A percentile compares a stretch with the other conserved stretches of the same genome.
Conservation (phyloP, 2,329 filamentous ascomycete species). For the Colletotrichum navitas region DNA sequence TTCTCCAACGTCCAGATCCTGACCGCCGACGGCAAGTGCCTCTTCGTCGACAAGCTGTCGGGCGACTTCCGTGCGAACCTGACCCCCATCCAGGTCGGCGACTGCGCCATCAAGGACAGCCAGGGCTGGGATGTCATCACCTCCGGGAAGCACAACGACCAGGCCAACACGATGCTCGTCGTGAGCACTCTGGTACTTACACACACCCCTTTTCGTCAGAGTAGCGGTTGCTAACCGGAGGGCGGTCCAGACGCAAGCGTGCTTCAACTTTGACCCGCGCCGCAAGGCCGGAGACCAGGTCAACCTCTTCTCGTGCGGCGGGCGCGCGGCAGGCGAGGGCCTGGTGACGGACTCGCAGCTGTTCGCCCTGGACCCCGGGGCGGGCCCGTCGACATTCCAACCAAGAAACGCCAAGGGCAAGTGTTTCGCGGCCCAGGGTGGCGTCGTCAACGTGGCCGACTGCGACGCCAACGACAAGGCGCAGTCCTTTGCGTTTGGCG, state of each 20-base stretch:
- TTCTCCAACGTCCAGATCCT: slow-evolving; percentile 60
- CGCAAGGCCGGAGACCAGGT: slow-evolving; percentile 65
- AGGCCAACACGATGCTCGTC: slow-evolving; percentile 60
- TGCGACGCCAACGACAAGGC: slow-evolving; percentile 56
- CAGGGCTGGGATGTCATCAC: slow-evolving; percentile 64
- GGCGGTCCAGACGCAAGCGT: slow-evolving; percentile 61
- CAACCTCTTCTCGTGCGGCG: slow-evolving; percentile 69
- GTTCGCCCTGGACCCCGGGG: slow-evolving; percentile 59
- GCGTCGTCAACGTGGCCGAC: slow-evolving; percentile 57
- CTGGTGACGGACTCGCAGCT: slow-evolving; percentile 64
- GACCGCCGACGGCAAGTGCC: slow-evolving; percentile 59
- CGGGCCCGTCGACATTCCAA: slow-evolving; percentile 58
- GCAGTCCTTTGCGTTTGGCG: slow-evolving; percentile 57
- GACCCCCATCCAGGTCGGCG: slow-evolving; percentile 59
- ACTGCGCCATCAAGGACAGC: slow-evolving; percentile 57
- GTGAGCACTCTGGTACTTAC: slow-evolving; percentile 63
- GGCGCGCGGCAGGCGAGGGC: slow-evolving; percentile 67
- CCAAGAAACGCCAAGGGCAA: slow-evolving; percentile 60
- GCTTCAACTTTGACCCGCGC: slow-evolving; percentile 69
- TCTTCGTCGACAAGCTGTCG: slow-evolving; percentile 61
- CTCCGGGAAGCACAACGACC: slow-evolving; percentile 64
- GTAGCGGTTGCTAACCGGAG: slow-evolving; percentile 44
- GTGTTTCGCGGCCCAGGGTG: slow-evolving; percentile 61
- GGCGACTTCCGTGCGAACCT: slow-evolving; percentile 63
- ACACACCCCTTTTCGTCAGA: too few species aligned